These are phyloP conservation scores for Dicorynia guianensis DNA, from an alignment of 306 rosid genomes.

Conservation along the genomic window DNA sequence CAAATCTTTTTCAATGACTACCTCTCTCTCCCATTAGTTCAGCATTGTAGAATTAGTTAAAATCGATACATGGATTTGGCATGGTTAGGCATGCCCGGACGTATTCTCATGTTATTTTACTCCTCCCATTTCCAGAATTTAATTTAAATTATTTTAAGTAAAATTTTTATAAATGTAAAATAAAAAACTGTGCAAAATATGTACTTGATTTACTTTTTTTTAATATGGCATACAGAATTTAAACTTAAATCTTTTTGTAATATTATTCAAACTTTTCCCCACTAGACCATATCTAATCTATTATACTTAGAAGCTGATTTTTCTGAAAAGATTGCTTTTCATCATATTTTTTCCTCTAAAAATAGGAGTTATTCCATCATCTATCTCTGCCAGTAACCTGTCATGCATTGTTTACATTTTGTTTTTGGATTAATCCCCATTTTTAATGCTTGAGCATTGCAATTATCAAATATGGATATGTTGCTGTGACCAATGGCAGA, in stretches of 20 bases:
- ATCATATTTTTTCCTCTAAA: not conserved
- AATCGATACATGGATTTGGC: not conserved
- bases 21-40: constrained; percentile 2
- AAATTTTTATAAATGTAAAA: too few relatives aligned
- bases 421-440: not conserved
- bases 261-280: too few relatives aligned
- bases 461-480: constrained; percentile 21
- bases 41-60: not conserved
- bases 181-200: too few relatives aligned
- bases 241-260: too few relatives aligned
- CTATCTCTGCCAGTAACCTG: too few relatives aligned
- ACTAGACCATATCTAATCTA: too few relatives aligned
- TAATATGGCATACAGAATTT: too few relatives aligned
- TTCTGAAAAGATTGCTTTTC: not conserved
- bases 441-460: constrained; percentile 14
- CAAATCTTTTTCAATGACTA: not conserved
- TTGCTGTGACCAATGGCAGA: constrained; percentile 55
- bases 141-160: too few relatives aligned
- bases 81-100: not conserved
- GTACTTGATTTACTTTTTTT: too few relatives aligned
- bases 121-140: constrained; percentile 1
- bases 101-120: not conserved
- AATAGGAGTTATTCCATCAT: not conserved
- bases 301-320: too few relatives aligned
- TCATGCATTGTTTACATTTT: not conserved